A percentile compares a stretch with the other conserved stretches of the same genome.
These are phyloP conservation scores for Colletotrichum chlorophyti DNA, from an alignment of 2,329 filamentous ascomycete species.

Conservation along the genomic window DNA sequence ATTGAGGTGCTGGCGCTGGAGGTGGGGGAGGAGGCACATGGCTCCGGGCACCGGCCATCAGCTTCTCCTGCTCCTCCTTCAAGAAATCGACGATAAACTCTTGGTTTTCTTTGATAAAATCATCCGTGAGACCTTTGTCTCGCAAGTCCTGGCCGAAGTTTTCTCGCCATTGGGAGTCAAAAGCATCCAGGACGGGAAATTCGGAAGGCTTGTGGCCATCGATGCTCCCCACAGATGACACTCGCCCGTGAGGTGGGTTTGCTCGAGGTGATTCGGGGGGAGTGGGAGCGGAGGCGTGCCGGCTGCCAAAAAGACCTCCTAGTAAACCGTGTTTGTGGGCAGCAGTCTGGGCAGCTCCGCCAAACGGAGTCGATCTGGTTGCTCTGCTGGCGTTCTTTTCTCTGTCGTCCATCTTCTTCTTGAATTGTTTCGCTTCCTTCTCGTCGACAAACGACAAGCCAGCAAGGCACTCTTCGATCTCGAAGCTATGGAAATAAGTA, in stretches of 20 bases:
- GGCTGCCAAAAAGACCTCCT: slow-evolving; percentile 67
- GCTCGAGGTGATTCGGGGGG: slow-evolving; percentile 63
- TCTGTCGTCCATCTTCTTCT: slow-evolving; percentile 95
- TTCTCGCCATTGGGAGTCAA: slow-evolving; percentile 70
- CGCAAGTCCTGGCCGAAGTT: slow-evolving; percentile 70
- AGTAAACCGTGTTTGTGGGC: slow-evolving; percentile 56
- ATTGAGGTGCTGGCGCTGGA: slow-evolving; percentile 34
- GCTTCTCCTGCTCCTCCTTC: slow-evolving; percentile 60
- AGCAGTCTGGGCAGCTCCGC: slow-evolving; percentile 50
- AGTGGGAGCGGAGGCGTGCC: slow-evolving; percentile 63
- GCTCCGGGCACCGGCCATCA: slow-evolving; percentile 32
- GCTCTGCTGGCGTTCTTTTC: slow-evolving; percentile 95
- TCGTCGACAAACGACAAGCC: slow-evolving; percentile 94
- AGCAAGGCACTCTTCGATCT: slow-evolving; percentile 90
- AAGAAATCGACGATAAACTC: slow-evolving; percentile 73
- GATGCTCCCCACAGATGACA: slow-evolving; percentile 51
- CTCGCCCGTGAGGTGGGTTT: slow-evolving; percentile 44
- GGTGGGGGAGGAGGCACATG: slow-evolving; percentile 34
- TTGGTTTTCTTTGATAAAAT: slow-evolving; percentile 72
- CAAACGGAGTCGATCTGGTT: slow-evolving; percentile 81
- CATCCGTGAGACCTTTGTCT: slow-evolving; percentile 68
- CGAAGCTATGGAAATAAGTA: slow-evolving; percentile 97
- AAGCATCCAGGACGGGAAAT: slow-evolving; percentile 67
- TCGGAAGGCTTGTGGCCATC: slow-evolving; percentile 59
- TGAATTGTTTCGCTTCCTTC: slow-evolving; percentile 95